phyloP scores from a whole-genome alignment of 768 basidiomycete genomes.

The Sporobolomyces roseus region DNA sequence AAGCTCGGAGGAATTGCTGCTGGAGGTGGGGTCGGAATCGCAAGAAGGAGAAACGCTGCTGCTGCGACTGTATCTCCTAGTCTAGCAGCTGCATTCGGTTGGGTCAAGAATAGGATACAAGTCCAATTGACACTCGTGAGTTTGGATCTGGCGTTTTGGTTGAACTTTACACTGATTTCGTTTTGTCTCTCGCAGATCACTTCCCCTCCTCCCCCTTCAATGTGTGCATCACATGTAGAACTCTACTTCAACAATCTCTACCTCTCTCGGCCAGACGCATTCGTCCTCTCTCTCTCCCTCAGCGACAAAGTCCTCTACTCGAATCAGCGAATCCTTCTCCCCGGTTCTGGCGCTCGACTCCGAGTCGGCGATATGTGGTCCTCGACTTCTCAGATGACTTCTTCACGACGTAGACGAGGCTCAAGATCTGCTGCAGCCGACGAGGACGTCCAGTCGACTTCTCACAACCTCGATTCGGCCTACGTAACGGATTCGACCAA shows the following conservation, averaged over 20 bases:
- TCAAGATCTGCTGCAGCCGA: background rate
- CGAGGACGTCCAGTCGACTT: constrained; percentile 3
- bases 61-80: constrained; percentile 72
- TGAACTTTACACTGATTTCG: constrained; percentile 2
- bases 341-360: constrained; percentile 69
- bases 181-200: constrained; percentile 21
- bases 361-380: constrained; percentile 72
- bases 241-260: constrained; percentile 78
- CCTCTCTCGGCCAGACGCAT: constrained; percentile 87
- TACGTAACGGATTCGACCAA: constrained; percentile 78
- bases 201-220: constrained; percentile 46
- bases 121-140: constrained; percentile 67
- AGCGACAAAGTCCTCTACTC: constrained; percentile 75
- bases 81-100: constrained; percentile 65
- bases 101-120: constrained; percentile 65
- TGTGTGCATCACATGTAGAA: constrained; percentile 74
- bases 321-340: constrained; percentile 78
- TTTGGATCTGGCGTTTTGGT: constrained; percentile 7
- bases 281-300: constrained; percentile 78
- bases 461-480: constrained; percentile 54
- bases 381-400: background rate
- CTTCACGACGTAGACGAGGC: background rate
- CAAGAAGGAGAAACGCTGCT: constrained; percentile 17
- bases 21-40: background rate
- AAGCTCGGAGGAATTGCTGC: background rate